These are phyloP conservation scores for Pseudofabraea citricarpa DNA, from an alignment of 2,329 filamentous ascomycete species.

Conservation along the genomic window DNA sequence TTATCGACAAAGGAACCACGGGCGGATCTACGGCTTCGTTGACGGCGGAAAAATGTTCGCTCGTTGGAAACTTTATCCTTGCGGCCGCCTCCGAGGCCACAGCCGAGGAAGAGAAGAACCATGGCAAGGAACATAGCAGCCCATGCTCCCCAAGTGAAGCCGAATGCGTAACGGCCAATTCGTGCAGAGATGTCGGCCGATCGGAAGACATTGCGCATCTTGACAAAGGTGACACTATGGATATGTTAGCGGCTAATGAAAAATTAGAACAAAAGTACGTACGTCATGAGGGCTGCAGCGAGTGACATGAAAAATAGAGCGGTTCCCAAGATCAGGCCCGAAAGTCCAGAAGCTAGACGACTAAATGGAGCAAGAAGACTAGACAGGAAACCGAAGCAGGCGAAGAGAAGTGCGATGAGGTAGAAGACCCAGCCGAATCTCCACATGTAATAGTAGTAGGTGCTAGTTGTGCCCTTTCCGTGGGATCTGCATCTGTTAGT, in stretches of 20 bases:
- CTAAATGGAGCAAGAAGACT: slow-evolving; percentile 67
- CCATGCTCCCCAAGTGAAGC: slow-evolving; percentile 71
- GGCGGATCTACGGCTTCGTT: slow-evolving; percentile 42
- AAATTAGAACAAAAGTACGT: slow-evolving; percentile 30
- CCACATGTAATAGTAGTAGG: slow-evolving; percentile 74
- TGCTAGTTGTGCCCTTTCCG: slow-evolving; percentile 49
- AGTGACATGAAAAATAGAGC: slow-evolving; percentile 68
- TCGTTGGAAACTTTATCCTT: slow-evolving; percentile 13
- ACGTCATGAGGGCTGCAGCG: slow-evolving; percentile 72
- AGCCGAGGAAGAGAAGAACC: slow-evolving; percentile 62
- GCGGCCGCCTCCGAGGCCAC: slow-evolving; percentile 36
- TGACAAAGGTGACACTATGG: slow-evolving; percentile 56
- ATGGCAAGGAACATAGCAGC: slow-evolving; percentile 61
- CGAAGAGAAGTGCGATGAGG: slow-evolving; percentile 79
- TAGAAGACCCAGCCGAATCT: slow-evolving; percentile 92
- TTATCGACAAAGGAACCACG: slow-evolving; percentile 45
- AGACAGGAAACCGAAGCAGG: slow-evolving; percentile 59
- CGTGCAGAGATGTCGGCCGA: slow-evolving; percentile 48
- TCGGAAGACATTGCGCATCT: slow-evolving; percentile 63
- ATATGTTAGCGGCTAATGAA: slow-evolving; percentile 12
- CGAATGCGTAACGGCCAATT: slow-evolving; percentile 66
- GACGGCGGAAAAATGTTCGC: slow-evolving; percentile 39
- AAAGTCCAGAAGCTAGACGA: slow-evolving; percentile 64
- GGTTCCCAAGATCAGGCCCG: slow-evolving; percentile 49
- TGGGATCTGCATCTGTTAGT: slow-evolving; percentile 37